Conservation (phyloP, 192 early-diverging fungal species). For the Obelidium mucronatum region DNA sequence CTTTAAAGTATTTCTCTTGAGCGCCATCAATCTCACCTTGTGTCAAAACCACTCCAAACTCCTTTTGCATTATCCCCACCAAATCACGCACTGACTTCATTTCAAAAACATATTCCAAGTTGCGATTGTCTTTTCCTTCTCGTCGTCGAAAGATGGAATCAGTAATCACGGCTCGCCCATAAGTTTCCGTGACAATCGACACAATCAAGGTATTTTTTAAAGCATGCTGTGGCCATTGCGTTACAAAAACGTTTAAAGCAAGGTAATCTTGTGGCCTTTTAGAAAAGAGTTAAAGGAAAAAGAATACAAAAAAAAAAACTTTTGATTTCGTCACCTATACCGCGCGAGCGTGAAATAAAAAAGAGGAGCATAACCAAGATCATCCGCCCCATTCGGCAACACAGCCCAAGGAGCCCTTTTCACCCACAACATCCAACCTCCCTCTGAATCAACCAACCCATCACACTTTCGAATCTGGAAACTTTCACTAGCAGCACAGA, state of each 20-base stretch:
- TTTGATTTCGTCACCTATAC: neutral
- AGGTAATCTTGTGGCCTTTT: neutral
- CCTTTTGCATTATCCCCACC: neutral
- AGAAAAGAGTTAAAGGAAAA: neutral
- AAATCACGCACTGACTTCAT: neutral
- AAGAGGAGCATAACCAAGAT: neutral
- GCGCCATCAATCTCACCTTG: conserved; percentile 1
- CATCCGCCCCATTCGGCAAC: neutral
- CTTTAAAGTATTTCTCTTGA: too few relatives aligned
- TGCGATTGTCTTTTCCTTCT: neutral
- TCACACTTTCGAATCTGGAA: neutral
- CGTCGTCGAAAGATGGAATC: neutral
- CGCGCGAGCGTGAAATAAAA: neutral
- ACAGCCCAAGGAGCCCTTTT: neutral
- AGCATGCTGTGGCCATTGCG: neutral
- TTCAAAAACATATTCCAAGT: neutral
- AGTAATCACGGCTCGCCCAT: conserved; percentile 11
- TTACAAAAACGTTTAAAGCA: neutral
- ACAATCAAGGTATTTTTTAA: neutral
- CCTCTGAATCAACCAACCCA: neutral
- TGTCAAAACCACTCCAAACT: conserved; percentile 12
- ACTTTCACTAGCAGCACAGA: neutral
- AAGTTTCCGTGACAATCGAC: conserved; percentile 7
- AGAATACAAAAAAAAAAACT: too few relatives aligned
- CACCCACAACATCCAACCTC: neutral